A percentile compares a stretch with the other conserved stretches of the same genome.
phyloP scores from a whole-genome alignment of 2,329 filamentous ascomycete species.

The Fusarium succisae region DNA sequence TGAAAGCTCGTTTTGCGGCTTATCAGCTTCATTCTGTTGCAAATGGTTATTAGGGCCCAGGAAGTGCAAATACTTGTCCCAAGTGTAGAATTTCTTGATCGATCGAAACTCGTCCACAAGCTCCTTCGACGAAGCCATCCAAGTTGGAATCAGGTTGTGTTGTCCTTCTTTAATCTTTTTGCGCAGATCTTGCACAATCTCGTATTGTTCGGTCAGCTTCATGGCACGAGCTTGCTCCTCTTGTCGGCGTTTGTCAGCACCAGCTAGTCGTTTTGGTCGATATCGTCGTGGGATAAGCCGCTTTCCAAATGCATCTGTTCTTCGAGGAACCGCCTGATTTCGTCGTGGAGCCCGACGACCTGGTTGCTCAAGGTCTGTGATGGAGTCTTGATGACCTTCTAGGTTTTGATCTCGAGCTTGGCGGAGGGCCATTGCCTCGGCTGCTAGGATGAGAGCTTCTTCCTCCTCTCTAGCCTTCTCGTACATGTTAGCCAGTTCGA shows the following conservation, averaged over 20 bases:
- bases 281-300: conserved; percentile 52
- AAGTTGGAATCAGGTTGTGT: conserved; percentile 56
- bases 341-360: conserved; percentile 21
- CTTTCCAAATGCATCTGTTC: conserved; percentile 21
- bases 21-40: conserved; percentile 31
- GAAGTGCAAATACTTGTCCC: conserved; percentile 71
- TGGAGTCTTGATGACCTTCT: neutral
- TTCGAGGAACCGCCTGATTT: conserved; percentile 12
- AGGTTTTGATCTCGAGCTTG: conserved; percentile 52
- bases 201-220: conserved; percentile 54
- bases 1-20: conserved; percentile 57
- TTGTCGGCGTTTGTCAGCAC: conserved; percentile 54
- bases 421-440: conserved; percentile 75
- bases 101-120: conserved; percentile 72
- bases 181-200: conserved; percentile 55
- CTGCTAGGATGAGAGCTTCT: conserved; percentile 79
- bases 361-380: neutral
- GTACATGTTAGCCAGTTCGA: conserved; percentile 85
- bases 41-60: conserved; percentile 52
- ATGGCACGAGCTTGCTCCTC: conserved; percentile 55
- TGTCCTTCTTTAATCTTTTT: conserved; percentile 54
- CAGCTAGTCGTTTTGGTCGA: conserved; percentile 57
- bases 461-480: conserved; percentile 77
- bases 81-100: conserved; percentile 71
- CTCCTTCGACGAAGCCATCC: conserved; percentile 68